Percentiles rank a stretch among this genome's conserved stretches.
These are phyloP conservation scores for Penicillium sp. DNA, from an alignment of 2,329 filamentous ascomycete species.

Conservation along the genomic window DNA sequence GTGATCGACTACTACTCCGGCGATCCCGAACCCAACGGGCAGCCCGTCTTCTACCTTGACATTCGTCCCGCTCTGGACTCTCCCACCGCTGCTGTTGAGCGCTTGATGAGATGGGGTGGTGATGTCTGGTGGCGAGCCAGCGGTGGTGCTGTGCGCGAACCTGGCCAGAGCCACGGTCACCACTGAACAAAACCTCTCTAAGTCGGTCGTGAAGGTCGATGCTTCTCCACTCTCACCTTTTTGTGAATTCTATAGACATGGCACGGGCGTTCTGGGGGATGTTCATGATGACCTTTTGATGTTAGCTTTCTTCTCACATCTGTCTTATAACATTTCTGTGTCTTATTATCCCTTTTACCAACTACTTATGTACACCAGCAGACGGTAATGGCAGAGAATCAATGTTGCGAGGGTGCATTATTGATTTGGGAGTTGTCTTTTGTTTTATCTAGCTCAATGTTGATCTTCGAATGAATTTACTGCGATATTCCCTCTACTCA, in stretches of 20 bases:
- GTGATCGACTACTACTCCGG: conserved; percentile 96
- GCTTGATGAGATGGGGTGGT: conserved; percentile 84
- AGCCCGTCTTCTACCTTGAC: conserved; percentile 94
- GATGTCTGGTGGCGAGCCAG: conserved; percentile 93
- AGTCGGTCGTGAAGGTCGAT: conserved; percentile 7
- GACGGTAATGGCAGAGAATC: conserved; percentile 17
- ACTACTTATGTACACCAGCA: conserved; percentile 11
- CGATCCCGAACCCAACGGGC: conserved; percentile 77
- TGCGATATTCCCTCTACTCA: background rate
- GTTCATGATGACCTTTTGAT: conserved; percentile 14
- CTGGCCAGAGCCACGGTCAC: conserved; percentile 7
- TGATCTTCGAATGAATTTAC: background rate
- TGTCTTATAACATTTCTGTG: conserved; percentile 16
- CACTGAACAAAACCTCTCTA: background rate
- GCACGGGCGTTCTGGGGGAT: conserved; percentile 33
- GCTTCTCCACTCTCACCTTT: conserved; percentile 34
- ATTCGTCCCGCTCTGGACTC: conserved; percentile 86
- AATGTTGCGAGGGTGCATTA: conserved; percentile 2
- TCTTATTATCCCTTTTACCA: conserved; percentile 7
- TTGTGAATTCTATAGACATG: conserved; percentile 28
- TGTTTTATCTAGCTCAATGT: background rate
- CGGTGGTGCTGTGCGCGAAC: conserved; percentile 63
- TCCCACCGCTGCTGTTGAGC: conserved; percentile 77
- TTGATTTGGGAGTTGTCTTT: background rate
- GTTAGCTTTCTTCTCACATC: conserved; percentile 4